Evolutionary conservation across 176 grass and related monocot species (phyloP).

Genomic region (Ensete ventricosum): DNA sequence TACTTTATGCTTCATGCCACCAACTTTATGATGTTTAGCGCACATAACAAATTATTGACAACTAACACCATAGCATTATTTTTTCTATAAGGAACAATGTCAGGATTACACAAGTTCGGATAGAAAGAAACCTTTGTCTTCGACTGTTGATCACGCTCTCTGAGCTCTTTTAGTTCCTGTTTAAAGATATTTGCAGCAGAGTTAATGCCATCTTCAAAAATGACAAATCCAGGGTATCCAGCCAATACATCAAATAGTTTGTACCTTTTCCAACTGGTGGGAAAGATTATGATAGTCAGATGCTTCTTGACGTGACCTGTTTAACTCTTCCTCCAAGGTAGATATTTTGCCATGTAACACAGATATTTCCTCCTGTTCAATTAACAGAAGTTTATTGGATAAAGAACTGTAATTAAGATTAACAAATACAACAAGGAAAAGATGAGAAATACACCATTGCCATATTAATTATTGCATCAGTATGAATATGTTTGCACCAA

Average conservation of each 20-base stretch:
- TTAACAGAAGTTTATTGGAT: slow-evolving; percentile 12
- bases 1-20: no score
- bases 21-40: no score
- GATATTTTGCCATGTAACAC: slow-evolving; percentile 59
- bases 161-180: slow-evolving; percentile 90
- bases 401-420: slow-evolving; percentile 7
- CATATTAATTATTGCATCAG: neutral
- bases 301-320: slow-evolving; percentile 60
- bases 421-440: neutral
- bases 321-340: slow-evolving; percentile 79
- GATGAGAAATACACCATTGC: neutral
- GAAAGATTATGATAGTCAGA: slow-evolving; percentile 40
- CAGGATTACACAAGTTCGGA: neutral
- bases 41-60: no score
- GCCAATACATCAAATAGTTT: slow-evolving; percentile 1
- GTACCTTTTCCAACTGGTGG: slow-evolving; percentile 76
- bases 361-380: slow-evolving; percentile 64
- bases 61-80: no score
- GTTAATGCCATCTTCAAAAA: slow-evolving; percentile 16
- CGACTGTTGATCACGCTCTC: slow-evolving; percentile 82
- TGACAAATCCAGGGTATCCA: slow-evolving; percentile 1
- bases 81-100: neutral
- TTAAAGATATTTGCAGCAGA: slow-evolving; percentile 27
- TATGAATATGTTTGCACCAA: neutral
- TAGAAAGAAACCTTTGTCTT: slow-evolving; percentile 66